phyloP scores from a whole-genome alignment of 176 grass and related monocot species.

The Zizania latifolia region DNA sequence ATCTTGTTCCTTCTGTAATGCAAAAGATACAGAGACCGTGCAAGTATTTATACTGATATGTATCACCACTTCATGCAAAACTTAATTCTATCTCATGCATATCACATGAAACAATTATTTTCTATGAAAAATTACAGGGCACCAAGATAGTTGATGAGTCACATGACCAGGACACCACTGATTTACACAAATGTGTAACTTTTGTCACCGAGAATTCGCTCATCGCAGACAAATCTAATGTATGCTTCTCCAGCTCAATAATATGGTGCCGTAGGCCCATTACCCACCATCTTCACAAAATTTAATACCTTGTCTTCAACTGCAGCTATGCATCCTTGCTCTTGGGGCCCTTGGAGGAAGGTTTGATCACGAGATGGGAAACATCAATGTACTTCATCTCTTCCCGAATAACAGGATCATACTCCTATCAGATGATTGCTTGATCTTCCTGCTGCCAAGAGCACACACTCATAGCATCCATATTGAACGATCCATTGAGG shows the following conservation, averaged over 20 bases:
- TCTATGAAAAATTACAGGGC: constrained; percentile 42
- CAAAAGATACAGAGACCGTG: not conserved
- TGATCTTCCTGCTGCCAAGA: constrained; percentile 68
- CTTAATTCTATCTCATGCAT: not conserved
- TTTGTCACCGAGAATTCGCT: constrained; percentile 29
- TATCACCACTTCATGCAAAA: not conserved
- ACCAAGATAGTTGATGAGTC: constrained; percentile 63
- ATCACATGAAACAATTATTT: not conserved
- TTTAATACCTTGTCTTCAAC: not conserved
- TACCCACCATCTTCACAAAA: not conserved
- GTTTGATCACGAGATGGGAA: constrained; percentile 84
- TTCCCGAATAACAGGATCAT: constrained; percentile 55
- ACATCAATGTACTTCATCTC: constrained; percentile 65
- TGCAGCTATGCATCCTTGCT: constrained; percentile 66
- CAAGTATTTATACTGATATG: not conserved
- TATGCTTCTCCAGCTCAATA: constrained; percentile 9
- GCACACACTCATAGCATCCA: constrained; percentile 51
- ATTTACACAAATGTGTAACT: constrained; percentile 81
- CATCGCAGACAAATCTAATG: constrained; percentile 51
- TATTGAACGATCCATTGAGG: constrained; percentile 41
- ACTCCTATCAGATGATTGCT: constrained; percentile 63
- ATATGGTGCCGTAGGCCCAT: not conserved
- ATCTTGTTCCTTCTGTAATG: constrained; percentile 5
- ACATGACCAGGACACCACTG: constrained; percentile 83
- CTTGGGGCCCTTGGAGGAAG: constrained; percentile 74